Percentiles rank a stretch among this genome's conserved stretches.
These are phyloP conservation scores for Eremochloa ophiuroides DNA, from an alignment of 176 grass and related monocot species.

Conservation along the genomic window DNA sequence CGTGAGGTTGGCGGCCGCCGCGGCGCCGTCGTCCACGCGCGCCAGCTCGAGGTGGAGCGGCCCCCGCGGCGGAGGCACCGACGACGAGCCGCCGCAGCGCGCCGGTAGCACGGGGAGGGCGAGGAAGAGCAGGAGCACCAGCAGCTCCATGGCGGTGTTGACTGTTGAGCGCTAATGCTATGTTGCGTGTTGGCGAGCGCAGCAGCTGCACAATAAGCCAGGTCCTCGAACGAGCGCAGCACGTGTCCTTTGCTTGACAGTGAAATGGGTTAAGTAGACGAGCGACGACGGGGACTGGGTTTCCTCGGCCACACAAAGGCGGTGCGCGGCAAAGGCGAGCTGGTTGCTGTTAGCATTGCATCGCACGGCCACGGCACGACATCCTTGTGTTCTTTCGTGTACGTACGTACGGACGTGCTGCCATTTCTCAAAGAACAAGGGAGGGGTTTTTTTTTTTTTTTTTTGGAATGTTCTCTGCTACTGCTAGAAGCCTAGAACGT, in stretches of 20 bases:
- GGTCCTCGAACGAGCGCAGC: neutral
- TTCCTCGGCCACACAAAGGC: conserved; percentile 29
- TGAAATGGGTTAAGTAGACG: conserved; percentile 17
- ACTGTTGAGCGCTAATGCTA: neutral
- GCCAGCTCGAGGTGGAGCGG: conserved; percentile 43
- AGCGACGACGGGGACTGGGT: too few relatives aligned
- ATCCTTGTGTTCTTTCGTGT: conserved; percentile 35
- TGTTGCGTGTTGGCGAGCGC: neutral
- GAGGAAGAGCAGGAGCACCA: conserved; percentile 43
- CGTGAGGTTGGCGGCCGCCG: conserved; percentile 17
- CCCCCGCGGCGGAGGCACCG: neutral
- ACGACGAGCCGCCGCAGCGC: neutral
- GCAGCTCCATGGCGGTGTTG: conserved; percentile 18
- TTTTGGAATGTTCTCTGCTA: neutral
- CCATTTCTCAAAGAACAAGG: neutral
- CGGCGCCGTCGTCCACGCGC: conserved; percentile 24
- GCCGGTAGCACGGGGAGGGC: conserved; percentile 18
- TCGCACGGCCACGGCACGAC: neutral
- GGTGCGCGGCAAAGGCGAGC: conserved; percentile 28
- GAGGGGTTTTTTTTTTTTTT: too few relatives aligned
- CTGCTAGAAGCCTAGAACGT: neutral
- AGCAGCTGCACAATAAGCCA: too few relatives aligned
- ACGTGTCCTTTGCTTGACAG: neutral
- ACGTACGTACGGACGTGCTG: neutral
- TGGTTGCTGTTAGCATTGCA: conserved; percentile 30